A percentile compares a stretch with the other conserved stretches of the same genome.
Evolutionary conservation across 495 filamentous ascomycete genomes (phyloP).

Genomic region (Neurospora hispaniola): DNA sequence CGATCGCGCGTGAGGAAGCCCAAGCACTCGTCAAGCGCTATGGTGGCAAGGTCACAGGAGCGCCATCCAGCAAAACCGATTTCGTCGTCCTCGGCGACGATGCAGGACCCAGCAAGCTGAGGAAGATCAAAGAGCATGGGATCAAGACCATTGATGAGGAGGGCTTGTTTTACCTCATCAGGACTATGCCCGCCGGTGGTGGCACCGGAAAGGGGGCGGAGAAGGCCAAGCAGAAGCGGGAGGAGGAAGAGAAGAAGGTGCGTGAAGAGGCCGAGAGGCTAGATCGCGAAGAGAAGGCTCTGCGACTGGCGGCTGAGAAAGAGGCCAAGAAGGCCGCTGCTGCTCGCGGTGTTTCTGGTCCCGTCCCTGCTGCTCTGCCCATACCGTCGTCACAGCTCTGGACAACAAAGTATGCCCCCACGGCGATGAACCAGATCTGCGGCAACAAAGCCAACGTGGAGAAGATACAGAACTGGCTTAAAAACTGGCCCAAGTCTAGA

Average conservation of each 20-base stretch:
- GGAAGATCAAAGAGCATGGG: slow-evolving; percentile 63
- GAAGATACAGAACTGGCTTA: slow-evolving; percentile 78
- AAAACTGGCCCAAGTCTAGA: slow-evolving; percentile 63
- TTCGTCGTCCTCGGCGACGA: slow-evolving; percentile 87
- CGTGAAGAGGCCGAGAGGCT: slow-evolving; percentile 70
- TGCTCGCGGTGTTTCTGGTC: slow-evolving; percentile 26
- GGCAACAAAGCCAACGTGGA: slow-evolving; percentile 90
- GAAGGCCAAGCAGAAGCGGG: slow-evolving; percentile 69
- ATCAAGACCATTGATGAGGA: slow-evolving; percentile 91
- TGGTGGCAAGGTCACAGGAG: slow-evolving; percentile 80
- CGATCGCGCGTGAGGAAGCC: slow-evolving; percentile 73
- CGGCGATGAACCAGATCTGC: slow-evolving; percentile 74
- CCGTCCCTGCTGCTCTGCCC: slow-evolving; percentile 25
- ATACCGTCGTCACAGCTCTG: slow-evolving; percentile 62
- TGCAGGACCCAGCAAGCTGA: slow-evolving; percentile 88
- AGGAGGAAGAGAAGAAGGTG: slow-evolving; percentile 68
- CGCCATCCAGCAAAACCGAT: slow-evolving; percentile 82
- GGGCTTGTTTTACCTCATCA: slow-evolving; percentile 81
- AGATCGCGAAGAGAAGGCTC: slow-evolving; percentile 53
- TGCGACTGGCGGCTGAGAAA: slow-evolving; percentile 38
- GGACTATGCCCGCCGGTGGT: slow-evolving; percentile 71
- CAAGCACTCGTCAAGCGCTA: slow-evolving; percentile 82
- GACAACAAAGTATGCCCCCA: slow-evolving; percentile 94
- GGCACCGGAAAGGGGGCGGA: slow-evolving; percentile 81
- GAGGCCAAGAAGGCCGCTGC: slow-evolving; percentile 35